A percentile compares a stretch with the other conserved stretches of the same genome.
Evolutionary conservation across 176 grass and related monocot genomes (phyloP).

Genomic region (Lolium multiflorum): DNA sequence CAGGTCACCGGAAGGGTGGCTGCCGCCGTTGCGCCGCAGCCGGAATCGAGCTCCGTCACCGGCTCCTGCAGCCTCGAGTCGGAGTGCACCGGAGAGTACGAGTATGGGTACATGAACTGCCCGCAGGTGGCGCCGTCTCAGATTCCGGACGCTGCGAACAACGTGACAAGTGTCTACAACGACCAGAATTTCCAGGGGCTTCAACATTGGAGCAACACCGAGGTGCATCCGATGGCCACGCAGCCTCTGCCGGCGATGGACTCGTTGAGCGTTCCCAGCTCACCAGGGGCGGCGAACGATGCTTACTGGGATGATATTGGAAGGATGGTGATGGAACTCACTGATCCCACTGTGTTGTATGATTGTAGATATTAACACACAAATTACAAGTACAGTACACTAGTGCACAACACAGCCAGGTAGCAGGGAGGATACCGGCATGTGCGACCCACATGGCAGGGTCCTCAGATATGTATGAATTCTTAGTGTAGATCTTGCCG

Average conservation of each 20-base stretch:
- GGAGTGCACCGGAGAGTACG: conserved; percentile 38
- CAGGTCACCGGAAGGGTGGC: conserved; percentile 26
- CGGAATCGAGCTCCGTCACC: conserved; percentile 58
- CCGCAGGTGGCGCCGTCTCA: not conserved
- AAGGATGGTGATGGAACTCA: conserved; percentile 64
- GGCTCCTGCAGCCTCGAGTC: conserved; percentile 59
- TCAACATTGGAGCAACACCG: conserved; percentile 38
- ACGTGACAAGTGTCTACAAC: not conserved
- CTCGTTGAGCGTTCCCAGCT: conserved; percentile 25
- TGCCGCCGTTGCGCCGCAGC: not conserved
- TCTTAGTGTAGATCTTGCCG: too few relatives aligned
- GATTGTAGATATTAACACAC: conserved; percentile 28
- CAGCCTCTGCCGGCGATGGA: conserved; percentile 4
- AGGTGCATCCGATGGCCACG: not conserved
- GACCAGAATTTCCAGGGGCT: conserved; percentile 34
- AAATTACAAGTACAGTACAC: not conserved
- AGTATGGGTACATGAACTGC: conserved; percentile 46
- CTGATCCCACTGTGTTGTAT: conserved; percentile 41
- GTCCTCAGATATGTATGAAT: too few relatives aligned
- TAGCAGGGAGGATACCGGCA: not conserved
- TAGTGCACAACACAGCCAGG: not conserved
- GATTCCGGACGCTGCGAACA: not conserved
- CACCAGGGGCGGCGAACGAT: conserved; percentile 26
- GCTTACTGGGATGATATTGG: conserved; percentile 68
- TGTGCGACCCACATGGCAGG: too few relatives aligned